Evolutionary conservation across 192 early-diverging fungal genomes (phyloP).

Genomic region (Gamsiella multidivaricata): DNA sequence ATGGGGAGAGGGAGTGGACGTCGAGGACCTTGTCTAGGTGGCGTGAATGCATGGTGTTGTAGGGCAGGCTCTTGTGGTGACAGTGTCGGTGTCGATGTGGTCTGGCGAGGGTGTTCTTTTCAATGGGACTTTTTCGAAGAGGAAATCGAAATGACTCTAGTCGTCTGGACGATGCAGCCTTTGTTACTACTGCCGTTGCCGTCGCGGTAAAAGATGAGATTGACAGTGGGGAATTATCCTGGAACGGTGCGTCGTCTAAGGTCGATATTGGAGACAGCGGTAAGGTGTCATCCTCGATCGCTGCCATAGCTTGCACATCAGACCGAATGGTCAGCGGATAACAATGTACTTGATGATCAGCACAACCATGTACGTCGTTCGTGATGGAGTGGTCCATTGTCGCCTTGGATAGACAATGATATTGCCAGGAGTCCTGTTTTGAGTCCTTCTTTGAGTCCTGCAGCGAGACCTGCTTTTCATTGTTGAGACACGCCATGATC

Average conservation of each 20-base stretch:
- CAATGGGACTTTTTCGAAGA: neutral
- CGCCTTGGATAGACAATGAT: neutral
- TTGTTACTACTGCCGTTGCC: neutral
- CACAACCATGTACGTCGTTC: neutral
- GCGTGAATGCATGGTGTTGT: slow-evolving; percentile 1
- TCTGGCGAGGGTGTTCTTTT: neutral
- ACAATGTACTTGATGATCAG: neutral
- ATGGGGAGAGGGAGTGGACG: neutral
- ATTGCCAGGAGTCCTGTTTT: neutral
- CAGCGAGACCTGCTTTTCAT: neutral
- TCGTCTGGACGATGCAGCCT: neutral
- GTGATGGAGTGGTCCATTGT: neutral
- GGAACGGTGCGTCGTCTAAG: no score
- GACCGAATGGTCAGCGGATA: slow-evolving; percentile 13
- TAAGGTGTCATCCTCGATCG: no score
- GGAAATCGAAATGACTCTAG: slow-evolving; percentile 28
- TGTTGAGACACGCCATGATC: neutral
- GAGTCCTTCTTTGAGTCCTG: no score
- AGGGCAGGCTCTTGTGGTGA: slow-evolving; percentile 23
- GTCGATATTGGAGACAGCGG: no score
- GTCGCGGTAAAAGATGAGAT: neutral
- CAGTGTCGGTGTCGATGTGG: neutral
- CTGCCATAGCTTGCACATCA: neutral
- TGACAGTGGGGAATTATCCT: no score
- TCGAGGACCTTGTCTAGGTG: neutral